phyloP scores from a whole-genome alignment of 2,329 filamentous ascomycete species.

The Xylaria digitata region DNA sequence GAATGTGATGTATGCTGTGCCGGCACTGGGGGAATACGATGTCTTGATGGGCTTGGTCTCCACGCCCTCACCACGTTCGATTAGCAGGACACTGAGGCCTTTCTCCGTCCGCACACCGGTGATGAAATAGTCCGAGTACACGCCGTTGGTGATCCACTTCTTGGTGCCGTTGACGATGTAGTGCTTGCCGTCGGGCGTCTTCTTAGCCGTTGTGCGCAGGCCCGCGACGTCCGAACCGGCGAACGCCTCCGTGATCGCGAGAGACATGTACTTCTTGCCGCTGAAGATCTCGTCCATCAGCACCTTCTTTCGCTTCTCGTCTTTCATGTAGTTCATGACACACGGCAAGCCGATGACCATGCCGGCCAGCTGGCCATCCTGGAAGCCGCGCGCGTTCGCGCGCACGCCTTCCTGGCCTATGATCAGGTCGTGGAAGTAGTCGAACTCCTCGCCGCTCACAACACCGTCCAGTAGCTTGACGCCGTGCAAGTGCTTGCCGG shows the following conservation, averaged over 20 bases:
- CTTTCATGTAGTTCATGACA: slow-evolving; percentile 80
- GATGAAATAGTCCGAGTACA: slow-evolving; percentile 86
- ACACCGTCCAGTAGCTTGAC: slow-evolving; percentile 74
- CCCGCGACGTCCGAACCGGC: slow-evolving; percentile 85
- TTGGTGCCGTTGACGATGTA: slow-evolving; percentile 80
- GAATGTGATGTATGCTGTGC: slow-evolving; percentile 82
- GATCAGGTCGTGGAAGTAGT: slow-evolving; percentile 88
- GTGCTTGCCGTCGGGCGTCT: slow-evolving; percentile 78
- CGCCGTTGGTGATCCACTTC: slow-evolving; percentile 89
- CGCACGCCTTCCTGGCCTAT: slow-evolving; percentile 78
- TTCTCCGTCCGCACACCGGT: slow-evolving; percentile 82
- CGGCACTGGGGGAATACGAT: slow-evolving; percentile 81
- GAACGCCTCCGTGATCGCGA: slow-evolving; percentile 90
- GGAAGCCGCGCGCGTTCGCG: slow-evolving; percentile 80
- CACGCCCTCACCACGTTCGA: slow-evolving; percentile 78
- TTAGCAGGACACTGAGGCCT: slow-evolving; percentile 80
- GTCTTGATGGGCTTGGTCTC: slow-evolving; percentile 85
- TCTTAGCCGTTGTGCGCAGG: slow-evolving; percentile 80
- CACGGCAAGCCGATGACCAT: slow-evolving; percentile 87
- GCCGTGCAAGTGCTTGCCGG: slow-evolving; percentile 83
- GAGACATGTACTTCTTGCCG: slow-evolving; percentile 87
- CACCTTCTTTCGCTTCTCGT: slow-evolving; percentile 72
- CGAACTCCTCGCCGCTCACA: slow-evolving; percentile 82
- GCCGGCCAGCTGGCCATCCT: slow-evolving; percentile 87
- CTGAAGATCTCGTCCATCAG: slow-evolving; percentile 79